A percentile compares a stretch with the other conserved stretches of the same genome.
phyloP scores from a whole-genome alignment of 257 asterid genomes.

The Rehmannia glutinosa region DNA sequence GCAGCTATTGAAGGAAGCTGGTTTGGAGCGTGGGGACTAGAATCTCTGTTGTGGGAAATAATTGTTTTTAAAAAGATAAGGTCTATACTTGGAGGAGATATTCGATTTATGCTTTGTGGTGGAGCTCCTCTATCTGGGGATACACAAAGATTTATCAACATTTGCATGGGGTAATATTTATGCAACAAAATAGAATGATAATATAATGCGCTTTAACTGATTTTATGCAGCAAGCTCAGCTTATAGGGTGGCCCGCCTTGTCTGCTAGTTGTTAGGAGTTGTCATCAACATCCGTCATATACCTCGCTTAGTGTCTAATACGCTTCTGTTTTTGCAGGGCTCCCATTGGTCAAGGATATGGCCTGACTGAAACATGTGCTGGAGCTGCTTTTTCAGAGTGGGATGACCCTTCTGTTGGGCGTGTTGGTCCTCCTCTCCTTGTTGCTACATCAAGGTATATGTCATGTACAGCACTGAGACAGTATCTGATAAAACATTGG shows the following conservation, averaged over 20 bases:
- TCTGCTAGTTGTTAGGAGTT: slow-evolving; percentile 5
- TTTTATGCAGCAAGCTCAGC: not conserved
- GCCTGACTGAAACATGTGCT: slow-evolving; percentile 90
- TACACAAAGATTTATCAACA: slow-evolving; percentile 89
- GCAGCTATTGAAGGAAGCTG: slow-evolving; percentile 85
- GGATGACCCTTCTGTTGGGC: slow-evolving; percentile 83
- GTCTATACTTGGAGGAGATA: slow-evolving; percentile 81
- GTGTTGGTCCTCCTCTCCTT: slow-evolving; percentile 97
- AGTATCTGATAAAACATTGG: not conserved
- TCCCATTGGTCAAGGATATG: slow-evolving; percentile 95
- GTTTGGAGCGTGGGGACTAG: slow-evolving; percentile 90
- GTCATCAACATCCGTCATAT: not conserved
- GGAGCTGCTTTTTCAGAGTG: slow-evolving; percentile 89
- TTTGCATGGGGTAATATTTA: slow-evolving; percentile 77
- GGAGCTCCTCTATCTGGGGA: slow-evolving; percentile 97
- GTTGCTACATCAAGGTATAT: slow-evolving; percentile 78
- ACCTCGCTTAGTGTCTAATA: not conserved
- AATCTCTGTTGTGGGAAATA: slow-evolving; percentile 60
- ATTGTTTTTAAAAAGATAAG: slow-evolving; percentile 63
- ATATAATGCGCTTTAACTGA: not conserved
- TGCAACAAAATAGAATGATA: slow-evolving; percentile 1
- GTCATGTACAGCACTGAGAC: not conserved
- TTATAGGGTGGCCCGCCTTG: slow-evolving; percentile 1
- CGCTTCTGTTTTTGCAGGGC: slow-evolving; percentile 49
- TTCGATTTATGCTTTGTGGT: slow-evolving; percentile 94